Conservation (phyloP, 2,329 filamentous ascomycete genomes). For the Fusarium sacchari region DNA sequence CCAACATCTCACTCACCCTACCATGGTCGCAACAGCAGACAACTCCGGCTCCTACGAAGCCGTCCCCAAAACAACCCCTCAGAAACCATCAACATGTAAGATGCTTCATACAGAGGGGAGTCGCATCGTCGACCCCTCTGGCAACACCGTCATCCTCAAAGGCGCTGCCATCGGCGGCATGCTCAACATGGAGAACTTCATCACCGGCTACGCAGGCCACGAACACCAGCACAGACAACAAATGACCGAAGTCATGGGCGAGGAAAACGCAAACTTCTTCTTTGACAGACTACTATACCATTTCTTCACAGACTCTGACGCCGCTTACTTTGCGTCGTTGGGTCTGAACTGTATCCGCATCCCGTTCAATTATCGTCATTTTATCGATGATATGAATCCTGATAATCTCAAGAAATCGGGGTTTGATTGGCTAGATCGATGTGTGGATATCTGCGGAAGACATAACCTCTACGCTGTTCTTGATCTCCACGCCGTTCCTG, state of each 20-base stretch:
- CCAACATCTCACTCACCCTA: neutral
- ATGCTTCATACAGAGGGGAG: conserved; percentile 47
- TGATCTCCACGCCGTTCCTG: conserved; percentile 57
- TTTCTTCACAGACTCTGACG: conserved; percentile 69
- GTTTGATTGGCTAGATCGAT: conserved; percentile 60
- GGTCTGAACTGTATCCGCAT: conserved; percentile 68
- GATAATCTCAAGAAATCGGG: conserved; percentile 58
- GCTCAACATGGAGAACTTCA: conserved; percentile 68
- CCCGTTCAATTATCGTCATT: conserved; percentile 70
- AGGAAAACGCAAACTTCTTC: conserved; percentile 68
- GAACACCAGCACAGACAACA: conserved; percentile 65
- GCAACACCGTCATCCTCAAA: conserved; percentile 57
- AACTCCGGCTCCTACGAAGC: conserved; percentile 2
- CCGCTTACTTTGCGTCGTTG: conserved; percentile 64
- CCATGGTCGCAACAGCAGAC: conserved; percentile 27
- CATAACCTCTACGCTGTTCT: conserved; percentile 57
- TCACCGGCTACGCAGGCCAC: conserved; percentile 69
- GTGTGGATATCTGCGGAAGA: conserved; percentile 57
- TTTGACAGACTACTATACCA: conserved; percentile 67
- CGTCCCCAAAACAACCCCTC: neutral
- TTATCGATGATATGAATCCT: conserved; percentile 63
- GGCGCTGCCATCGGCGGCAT: conserved; percentile 47
- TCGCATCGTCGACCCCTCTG: conserved; percentile 56
- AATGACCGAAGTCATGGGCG: conserved; percentile 62
- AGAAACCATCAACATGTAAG: conserved; percentile 35